A percentile compares a stretch with the other conserved stretches of the same genome.
Conservation (phyloP, 75 land plant genomes). For the Isoetes taiwanensis region DNA sequence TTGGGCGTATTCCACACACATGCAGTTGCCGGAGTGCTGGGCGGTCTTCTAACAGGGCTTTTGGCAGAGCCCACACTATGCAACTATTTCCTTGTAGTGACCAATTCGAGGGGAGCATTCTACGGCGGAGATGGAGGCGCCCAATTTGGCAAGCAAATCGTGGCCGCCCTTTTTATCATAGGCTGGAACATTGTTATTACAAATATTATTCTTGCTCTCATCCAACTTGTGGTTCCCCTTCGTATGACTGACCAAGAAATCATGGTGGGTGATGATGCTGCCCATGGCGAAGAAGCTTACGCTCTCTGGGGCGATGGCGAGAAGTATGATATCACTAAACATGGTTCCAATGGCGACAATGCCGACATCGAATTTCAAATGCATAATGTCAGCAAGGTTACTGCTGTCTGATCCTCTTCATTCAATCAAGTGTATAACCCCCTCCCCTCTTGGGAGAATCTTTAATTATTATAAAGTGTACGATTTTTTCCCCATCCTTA, state of each 20-base stretch:
- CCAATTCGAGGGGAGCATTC: conserved; percentile 10
- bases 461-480: too few relatives aligned
- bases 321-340: conserved; percentile 15
- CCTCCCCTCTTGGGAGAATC: too few relatives aligned
- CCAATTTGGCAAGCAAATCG: conserved; percentile 36
- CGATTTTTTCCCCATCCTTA: too few relatives aligned
- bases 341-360: conserved; percentile 13
- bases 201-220: conserved; percentile 17
- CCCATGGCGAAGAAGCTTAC: conserved; percentile 53
- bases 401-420: too few relatives aligned
- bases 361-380: neutral
- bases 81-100: conserved; percentile 12
- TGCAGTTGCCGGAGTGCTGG: conserved; percentile 25
- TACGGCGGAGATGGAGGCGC: conserved; percentile 19
- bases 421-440: too few relatives aligned
- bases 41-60: conserved; percentile 32
- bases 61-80: conserved; percentile 26
- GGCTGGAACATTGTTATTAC: conserved; percentile 26
- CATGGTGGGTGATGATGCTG: conserved; percentile 41
- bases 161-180: conserved; percentile 26
- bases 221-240: conserved; percentile 27
- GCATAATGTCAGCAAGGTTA: too few relatives aligned
- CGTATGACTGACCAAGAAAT: conserved; percentile 48
- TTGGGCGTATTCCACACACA: conserved; percentile 34
- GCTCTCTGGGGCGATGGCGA: conserved; percentile 51